A percentile compares a stretch with the other conserved stretches of the same genome.
These are phyloP conservation scores for Fusarium pseudocircinatum DNA, from an alignment of 2,329 filamentous ascomycete species.

Conservation along the genomic window DNA sequence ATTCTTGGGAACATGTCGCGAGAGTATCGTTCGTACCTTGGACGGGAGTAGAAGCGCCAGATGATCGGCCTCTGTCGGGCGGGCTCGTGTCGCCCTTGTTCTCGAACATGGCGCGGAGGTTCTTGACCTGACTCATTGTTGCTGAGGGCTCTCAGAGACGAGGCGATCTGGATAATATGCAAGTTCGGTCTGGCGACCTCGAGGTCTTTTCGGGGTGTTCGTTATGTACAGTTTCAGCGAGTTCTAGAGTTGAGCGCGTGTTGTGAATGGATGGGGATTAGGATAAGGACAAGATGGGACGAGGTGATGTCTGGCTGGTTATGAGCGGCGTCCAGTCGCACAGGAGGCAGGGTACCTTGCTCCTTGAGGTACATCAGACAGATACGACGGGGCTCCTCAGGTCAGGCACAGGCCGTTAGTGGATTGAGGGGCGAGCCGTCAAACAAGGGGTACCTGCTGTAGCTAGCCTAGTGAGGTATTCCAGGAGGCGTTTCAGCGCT, in stretches of 20 bases:
- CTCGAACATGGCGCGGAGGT: conserved; percentile 84
- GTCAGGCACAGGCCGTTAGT: conserved; percentile 36
- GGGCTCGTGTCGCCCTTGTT: conserved; percentile 72
- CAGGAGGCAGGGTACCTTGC: conserved; percentile 26
- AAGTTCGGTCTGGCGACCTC: conserved; percentile 34
- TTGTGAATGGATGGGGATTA: conserved; percentile 19
- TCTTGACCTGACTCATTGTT: conserved; percentile 75
- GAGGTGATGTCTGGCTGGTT: conserved; percentile 35
- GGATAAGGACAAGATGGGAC: conserved; percentile 23
- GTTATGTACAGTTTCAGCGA: conserved; percentile 16
- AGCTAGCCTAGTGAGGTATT: conserved; percentile 26
- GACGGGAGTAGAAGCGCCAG: conserved; percentile 57
- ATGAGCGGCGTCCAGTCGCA: conserved; percentile 31
- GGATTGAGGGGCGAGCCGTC: conserved; percentile 29
- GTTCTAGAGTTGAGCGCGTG: conserved; percentile 12
- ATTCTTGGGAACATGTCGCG: conserved; percentile 8
- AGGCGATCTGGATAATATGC: conserved; percentile 37
- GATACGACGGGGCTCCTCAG: not conserved
- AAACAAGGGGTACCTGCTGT: conserved; percentile 32
- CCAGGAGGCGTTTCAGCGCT: conserved; percentile 27
- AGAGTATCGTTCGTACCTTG: conserved; percentile 39
- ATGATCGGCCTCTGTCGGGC: conserved; percentile 76
- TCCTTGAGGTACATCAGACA: conserved; percentile 33
- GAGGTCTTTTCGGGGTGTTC: conserved; percentile 24
- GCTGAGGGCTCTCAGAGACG: conserved; percentile 41